phyloP scores from a whole-genome alignment of 768 basidiomycete species.

The Tubosaeta sp. region DNA sequence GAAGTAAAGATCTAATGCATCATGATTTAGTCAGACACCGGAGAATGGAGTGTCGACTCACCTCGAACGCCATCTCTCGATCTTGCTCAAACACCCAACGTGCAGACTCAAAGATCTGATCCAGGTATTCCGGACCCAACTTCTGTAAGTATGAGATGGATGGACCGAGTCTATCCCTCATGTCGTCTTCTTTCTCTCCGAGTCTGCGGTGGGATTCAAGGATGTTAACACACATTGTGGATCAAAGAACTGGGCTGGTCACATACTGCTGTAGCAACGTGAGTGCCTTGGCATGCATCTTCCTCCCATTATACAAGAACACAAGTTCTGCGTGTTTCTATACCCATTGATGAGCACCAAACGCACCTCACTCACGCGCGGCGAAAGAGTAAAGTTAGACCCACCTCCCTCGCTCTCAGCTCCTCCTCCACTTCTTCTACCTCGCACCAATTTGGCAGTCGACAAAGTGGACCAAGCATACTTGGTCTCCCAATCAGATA shows the following conservation, averaged over 20 bases:
- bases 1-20: conserved; percentile 81
- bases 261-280: conserved; percentile 79
- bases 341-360: background rate
- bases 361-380: background rate
- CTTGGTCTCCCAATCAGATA: conserved; percentile 80
- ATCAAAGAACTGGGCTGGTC: background rate
- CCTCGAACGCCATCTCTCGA: conserved; percentile 72
- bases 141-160: conserved; percentile 90
- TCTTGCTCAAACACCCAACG: conserved; percentile 83
- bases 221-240: background rate
- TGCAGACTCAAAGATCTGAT: conserved; percentile 77
- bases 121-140: conserved; percentile 75
- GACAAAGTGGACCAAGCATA: conserved; percentile 58
- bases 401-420: background rate
- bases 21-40: background rate
- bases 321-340: conserved; percentile 92
- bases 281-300: conserved; percentile 90
- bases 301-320: conserved; percentile 89
- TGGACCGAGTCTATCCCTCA: conserved; percentile 74
- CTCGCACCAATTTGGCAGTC: background rate
- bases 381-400: background rate
- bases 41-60: conserved; percentile 18
- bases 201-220: conserved; percentile 44
- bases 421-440: background rate
- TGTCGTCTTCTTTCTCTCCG: conserved; percentile 71